Conservation (phyloP, 768 basidiomycete species). For the Termitomyces sp. region DNA sequence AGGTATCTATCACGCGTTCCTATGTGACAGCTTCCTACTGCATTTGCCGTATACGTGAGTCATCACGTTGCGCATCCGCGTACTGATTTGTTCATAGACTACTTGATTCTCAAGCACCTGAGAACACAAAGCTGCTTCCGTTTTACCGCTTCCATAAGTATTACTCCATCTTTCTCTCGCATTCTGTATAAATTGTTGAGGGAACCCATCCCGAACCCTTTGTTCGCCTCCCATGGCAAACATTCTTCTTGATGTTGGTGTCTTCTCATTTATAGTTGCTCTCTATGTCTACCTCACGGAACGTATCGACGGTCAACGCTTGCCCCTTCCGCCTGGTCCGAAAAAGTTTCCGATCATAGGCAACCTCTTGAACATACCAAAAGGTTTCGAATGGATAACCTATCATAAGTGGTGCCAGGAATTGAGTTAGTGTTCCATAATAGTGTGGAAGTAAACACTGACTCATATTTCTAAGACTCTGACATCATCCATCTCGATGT, state of each 20-base stretch:
- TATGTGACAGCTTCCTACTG: no score
- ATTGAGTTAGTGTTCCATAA: not conserved
- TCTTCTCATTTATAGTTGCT: not conserved
- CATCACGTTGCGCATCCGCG: no score
- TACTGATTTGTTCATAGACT: no score
- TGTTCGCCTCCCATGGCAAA: not conserved
- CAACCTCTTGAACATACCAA: not conserved
- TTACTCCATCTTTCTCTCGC: no score
- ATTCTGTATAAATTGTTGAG: no score
- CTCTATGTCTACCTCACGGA: not conserved
- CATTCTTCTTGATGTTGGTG: not conserved
- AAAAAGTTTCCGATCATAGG: not conserved
- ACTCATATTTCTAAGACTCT: slow-evolving; percentile 8
- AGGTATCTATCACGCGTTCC: no score
- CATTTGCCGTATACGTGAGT: no score
- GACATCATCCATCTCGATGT: slow-evolving; percentile 23
- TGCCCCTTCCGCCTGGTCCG: no score
- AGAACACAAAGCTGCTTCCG: no score
- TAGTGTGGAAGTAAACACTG: not conserved
- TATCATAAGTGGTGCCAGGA: slow-evolving; percentile 4
- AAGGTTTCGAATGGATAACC: not conserved
- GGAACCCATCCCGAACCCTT: not conserved
- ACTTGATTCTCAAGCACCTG: no score
- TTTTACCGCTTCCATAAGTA: no score
- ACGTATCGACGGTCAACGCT: not conserved